A percentile compares a stretch with the other conserved stretches of the same genome.
Conservation (phyloP, 495 filamentous ascomycete species). For the Aspergillus affinis region DNA sequence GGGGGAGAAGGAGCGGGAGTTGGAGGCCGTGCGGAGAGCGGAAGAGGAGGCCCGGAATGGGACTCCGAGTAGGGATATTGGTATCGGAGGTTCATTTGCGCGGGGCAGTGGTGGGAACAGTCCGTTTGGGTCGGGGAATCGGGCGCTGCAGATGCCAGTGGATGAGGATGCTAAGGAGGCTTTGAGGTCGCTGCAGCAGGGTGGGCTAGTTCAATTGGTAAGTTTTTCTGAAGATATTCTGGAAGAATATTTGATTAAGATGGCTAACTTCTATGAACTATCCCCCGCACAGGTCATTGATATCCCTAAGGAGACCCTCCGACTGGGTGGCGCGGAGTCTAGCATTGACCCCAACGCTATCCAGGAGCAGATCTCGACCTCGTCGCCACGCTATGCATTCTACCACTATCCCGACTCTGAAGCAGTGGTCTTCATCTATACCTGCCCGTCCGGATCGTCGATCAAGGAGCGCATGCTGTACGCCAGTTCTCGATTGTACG, state of each 20-base stretch:
- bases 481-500: conserved; percentile 74
- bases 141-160: conserved; percentile 60
- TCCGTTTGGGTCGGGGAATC: conserved; percentile 52
- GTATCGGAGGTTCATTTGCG: conserved; percentile 61
- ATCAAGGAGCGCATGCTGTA: conserved; percentile 97
- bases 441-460: conserved; percentile 74
- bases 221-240: conserved; percentile 28
- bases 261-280: conserved; percentile 26
- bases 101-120: conserved; percentile 33
- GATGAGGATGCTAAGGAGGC: conserved; percentile 66
- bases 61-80: conserved; percentile 58
- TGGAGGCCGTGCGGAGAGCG: conserved; percentile 73
- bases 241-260: conserved; percentile 11
- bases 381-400: conserved; percentile 87
- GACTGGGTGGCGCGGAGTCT: conserved; percentile 58
- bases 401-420: conserved; percentile 68
- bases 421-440: conserved; percentile 89
- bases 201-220: conserved; percentile 78
- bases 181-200: conserved; percentile 56
- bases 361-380: conserved; percentile 63
- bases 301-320: conserved; percentile 72
- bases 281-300: conserved; percentile 51
- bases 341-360: conserved; percentile 55
- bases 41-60: conserved; percentile 79
- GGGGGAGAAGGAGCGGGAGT: conserved; percentile 80